Base-by-base conservation (phyloP, 306 rosid genomes). In the Pyrus bretschneideri region DNA sequence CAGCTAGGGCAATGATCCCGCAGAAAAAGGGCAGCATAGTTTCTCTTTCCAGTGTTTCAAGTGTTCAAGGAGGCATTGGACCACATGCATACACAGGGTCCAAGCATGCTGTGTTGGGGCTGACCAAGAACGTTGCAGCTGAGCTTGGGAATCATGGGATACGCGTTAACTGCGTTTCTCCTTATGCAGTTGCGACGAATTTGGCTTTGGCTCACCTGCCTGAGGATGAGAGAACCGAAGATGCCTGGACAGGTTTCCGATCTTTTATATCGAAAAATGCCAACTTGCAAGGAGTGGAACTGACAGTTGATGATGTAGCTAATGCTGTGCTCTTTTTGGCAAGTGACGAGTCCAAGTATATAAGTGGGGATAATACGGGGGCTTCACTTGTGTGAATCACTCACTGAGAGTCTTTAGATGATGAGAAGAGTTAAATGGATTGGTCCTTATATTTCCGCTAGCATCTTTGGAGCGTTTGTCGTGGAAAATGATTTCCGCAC, bases 301-400 rank as follows among this genome's bases (percentile, higher is more conserved):
- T 92, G 66, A 83, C 90, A 2, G 68, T 57, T 18, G 76, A 75
- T 42, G 98, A 93, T 78, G 96, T 93, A 23, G 97, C 96, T 14
- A 93, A 93, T 74, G 91, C 90, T 12, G 90, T 91, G 68, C 90
- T 93, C 60, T 93, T 93, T 82, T 83, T 93, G 67, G 96, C 97
- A 13, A 91, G 97, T 45, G 93, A 93, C 76, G 98, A 91, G 23
- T 74, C 96, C 14, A 86, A 67, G 74, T 91, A 90, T 72, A 70
- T 93, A 5, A 93, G 97, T 71, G 97, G 93, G 62, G 82, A 66
- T 59, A 93, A 93, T 82, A 93, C 80, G 97, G 98, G 27, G 98
- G 97, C 46, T 86, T 91, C 71, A 69, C 89, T 6, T 64, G 33
- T 19, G 74, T 23, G 49, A 93, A 77, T 77, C 97, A 93, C 83